Percentiles rank a stretch among this genome's conserved stretches.
Evolutionary conservation across 2,329 filamentous ascomycete species (phyloP).

Genomic region (Diaporthe citrichinensis): DNA sequence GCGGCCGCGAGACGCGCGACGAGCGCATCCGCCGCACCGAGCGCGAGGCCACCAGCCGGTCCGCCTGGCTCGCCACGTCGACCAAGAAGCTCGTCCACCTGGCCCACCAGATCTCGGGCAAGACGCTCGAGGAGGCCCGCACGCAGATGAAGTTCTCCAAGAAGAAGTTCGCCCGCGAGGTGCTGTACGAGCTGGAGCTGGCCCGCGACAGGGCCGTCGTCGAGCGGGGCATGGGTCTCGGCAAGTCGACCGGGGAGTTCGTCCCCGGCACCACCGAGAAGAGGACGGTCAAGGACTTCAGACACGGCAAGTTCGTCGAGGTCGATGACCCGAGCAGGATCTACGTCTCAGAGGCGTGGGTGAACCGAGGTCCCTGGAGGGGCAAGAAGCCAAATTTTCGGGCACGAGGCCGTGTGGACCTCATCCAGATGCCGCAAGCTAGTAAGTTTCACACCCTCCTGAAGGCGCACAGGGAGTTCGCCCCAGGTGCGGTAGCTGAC

Average conservation of each 20-base stretch:
- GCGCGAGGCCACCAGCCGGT: slow-evolving; percentile 70
- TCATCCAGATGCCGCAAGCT: slow-evolving; percentile 79
- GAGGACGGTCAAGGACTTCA: slow-evolving; percentile 82
- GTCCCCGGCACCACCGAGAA: slow-evolving; percentile 52
- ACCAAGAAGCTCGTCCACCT: slow-evolving; percentile 93
- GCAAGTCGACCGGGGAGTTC: slow-evolving; percentile 56
- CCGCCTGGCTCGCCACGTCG: slow-evolving; percentile 83
- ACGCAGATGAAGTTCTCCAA: slow-evolving; percentile 95
- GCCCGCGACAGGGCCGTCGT: slow-evolving; percentile 87
- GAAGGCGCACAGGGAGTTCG: not conserved
- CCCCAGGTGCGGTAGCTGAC: slow-evolving; percentile 14
- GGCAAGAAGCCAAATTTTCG: slow-evolving; percentile 75
- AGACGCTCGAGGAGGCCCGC: slow-evolving; percentile 94
- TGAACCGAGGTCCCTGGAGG: slow-evolving; percentile 79
- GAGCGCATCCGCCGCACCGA: slow-evolving; percentile 78
- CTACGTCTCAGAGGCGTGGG: slow-evolving; percentile 95
- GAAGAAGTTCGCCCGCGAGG: slow-evolving; percentile 90
- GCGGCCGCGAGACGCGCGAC: slow-evolving; percentile 64
- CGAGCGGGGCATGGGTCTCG: slow-evolving; percentile 86
- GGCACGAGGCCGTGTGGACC: slow-evolving; percentile 79
- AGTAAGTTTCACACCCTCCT: slow-evolving; percentile 66
- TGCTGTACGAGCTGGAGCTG: slow-evolving; percentile 83
- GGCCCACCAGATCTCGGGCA: slow-evolving; percentile 90
- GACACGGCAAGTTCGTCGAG: slow-evolving; percentile 80
- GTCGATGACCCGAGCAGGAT: slow-evolving; percentile 84